Base-by-base conservation (phyloP, 805 yeast genomes). In the Candida quercuum region DNA sequence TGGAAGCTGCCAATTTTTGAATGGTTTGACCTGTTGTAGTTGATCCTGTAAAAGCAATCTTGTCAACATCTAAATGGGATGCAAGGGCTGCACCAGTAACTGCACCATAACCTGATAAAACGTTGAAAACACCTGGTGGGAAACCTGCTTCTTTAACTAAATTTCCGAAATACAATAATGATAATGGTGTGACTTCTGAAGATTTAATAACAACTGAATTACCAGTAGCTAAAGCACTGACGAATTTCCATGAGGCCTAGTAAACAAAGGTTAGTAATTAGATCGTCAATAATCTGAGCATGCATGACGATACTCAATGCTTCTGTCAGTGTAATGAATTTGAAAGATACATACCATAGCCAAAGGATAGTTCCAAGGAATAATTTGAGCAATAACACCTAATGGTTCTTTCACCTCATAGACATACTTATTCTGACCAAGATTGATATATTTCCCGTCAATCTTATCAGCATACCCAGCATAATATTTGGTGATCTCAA, bases 321-420 rank as follows among this genome's bases (percentile, higher is more conserved):
- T n/a, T n/a, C n/a, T n/a, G n/a, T n/a, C n/a, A n/a, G n/a, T n/a
- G n/a, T n/a, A n/a, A n/a, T n/a, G n/a, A n/a, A n/a, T n/a, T n/a
- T n/a, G n/a, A n/a, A n/a, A n/a, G n/a, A n/a, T n/a, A n/a, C n/a
- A n/a, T n/a, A n/a, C 74, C 85, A 83, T 82, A 63, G 83, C 72
- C 42, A 83, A 64, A 50, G 93, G 93, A 72, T 83, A 83, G 59
- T 83, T 83, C 89, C 89, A 83, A 58, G 93, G 89, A 46, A 83
- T 82, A 45, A 83, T 80, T 62, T 81, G 86, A 42, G 88, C 89
- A 63, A 86, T 81, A 26, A 82, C 84, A 55, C 89, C 89, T 54
- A 81, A 66, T 45, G 89, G 89, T 61, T 80, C 87, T 57, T 76
- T 76, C 52, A 74, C 69, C 45, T 84, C 78, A 64, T 72, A 81